Base-by-base conservation (phyloP, 2,329 filamentous ascomycete species). In the Thermochaetoides dissita region DNA sequence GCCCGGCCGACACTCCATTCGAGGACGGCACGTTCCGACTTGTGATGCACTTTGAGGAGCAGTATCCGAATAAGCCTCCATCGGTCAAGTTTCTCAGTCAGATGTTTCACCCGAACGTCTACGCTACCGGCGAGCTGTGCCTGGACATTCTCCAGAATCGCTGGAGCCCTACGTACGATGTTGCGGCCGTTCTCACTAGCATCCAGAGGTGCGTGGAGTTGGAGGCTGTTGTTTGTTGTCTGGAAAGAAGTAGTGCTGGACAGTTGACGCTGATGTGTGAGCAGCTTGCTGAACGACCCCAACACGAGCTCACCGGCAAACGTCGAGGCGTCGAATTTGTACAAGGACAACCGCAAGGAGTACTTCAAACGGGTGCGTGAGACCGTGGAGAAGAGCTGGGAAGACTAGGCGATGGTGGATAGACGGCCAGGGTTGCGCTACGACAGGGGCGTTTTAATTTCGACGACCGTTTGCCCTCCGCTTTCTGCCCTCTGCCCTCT, bases 51-150 rank as follows among this genome's bases (percentile, higher is more conserved):
- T 98, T 98, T 55, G 91, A 96, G 60, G 91, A 98, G 63, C 88
- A 94, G 57, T 98, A 98, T 56, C 91, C 91, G 30, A 98, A 96
- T 67, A 96, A 96, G 62, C 91, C 91, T 6, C 91, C 91, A 0
- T 84, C 87, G 31, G 91, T 96, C 65, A 96, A 96, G 60, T 98
- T 98, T 62, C 94, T 98, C 61, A 94, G 85, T 63, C 79, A 91
- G 61, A 98, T 98, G 91, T 98, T 98, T 63, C 91, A 98, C 56
- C 91, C 91, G 11, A 98, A 98, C 58, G 91, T 98, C 44, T 98
- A 98, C 60, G 88, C 84, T 41, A 96, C 88, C 0, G 91, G 91
- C 47, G 91, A 98, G 67, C 72, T 98, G 39, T 98, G 91, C 59
- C 67, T 98, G 51, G 91, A 98, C 59, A 98, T 98, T 52, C 64